Evolutionary conservation across 2,329 filamentous ascomycete species (phyloP), one percentile per base, ranked within the genome.

Genomic region (Macroventuria anomochaeta): DNA sequence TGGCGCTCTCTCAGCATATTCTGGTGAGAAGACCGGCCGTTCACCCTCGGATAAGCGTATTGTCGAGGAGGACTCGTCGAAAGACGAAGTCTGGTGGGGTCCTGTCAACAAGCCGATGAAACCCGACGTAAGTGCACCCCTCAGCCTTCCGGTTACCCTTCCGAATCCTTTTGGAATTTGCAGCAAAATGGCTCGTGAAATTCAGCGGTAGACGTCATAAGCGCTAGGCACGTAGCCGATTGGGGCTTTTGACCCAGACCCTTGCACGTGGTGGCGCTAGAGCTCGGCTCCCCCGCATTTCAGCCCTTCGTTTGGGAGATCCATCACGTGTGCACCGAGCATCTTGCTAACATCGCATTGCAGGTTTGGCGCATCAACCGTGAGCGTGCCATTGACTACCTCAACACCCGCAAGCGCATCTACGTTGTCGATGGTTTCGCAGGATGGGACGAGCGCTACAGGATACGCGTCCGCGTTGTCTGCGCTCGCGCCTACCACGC

Each of bases 311-410:
- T 44, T 47, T 40, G 23, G 46, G 46, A 49, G 7, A 26, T 17
- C 15, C 8, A 50, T 57, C 65, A 70, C 64, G 62, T 68, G 63
- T 37, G 13, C 31, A 32, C 3, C 13, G 41, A 51, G 42, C 63
- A 57, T 59, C 59, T 69, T 74, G 65, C 73, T 70, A 55, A 63
- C 44, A 23, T 28, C 33, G 28, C 29, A 5, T 41, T 42, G 15
- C 53, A 99, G 95, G 93, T 97, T 77, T 99, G 95, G 95, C 91
- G 92, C 74, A 99, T 99, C 82, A 99, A 99, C 87, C 88, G 95
- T 70, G 95, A 99, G 79, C 93, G 95, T 82, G 95, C 95, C 58
- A 87, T 99, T 77, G 95, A 99, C 82, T 99, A 99, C 82, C 88
- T 99, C 70, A 99, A 99, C 86, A 99, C 95, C 63, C 87, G 95